Conservation (phyloP, 805 yeast genomes). For the Maudiozyma turicensis region DNA sequence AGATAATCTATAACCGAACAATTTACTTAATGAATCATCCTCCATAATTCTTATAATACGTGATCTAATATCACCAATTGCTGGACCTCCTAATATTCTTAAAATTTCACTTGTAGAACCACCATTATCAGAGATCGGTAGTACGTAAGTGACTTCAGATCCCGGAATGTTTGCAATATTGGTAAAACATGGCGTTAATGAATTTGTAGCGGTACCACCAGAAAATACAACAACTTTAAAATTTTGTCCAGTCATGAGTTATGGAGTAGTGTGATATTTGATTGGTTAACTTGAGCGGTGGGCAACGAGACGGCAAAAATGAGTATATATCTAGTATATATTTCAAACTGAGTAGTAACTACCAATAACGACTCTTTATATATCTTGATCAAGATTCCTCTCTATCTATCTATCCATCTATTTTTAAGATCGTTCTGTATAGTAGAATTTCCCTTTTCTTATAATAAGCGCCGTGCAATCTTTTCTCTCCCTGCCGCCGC, state of each 20-base stretch:
- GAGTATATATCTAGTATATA: too few relatives aligned
- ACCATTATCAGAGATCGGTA: conserved; percentile 89
- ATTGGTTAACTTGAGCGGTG: too few relatives aligned
- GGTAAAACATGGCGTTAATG: conserved; percentile 51
- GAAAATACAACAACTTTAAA: conserved; percentile 40
- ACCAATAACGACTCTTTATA: too few relatives aligned
- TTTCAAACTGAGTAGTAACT: too few relatives aligned
- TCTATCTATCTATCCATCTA: too few relatives aligned
- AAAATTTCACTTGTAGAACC: conserved; percentile 88
- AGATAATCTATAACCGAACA: conserved; percentile 26
- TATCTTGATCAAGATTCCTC: too few relatives aligned
- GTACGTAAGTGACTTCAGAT: conserved; percentile 37
- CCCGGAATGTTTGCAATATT: conserved; percentile 30
- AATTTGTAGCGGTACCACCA: conserved; percentile 86
- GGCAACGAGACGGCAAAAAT: too few relatives aligned
- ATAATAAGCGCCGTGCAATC: too few relatives aligned
- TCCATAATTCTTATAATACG: conserved; percentile 69
- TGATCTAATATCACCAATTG: conserved; percentile 86
- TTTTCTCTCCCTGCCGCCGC: too few relatives aligned
- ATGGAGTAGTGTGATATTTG: too few relatives aligned
- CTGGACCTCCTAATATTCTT: conserved; percentile 86
- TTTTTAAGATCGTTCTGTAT: too few relatives aligned
- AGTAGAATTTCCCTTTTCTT: too few relatives aligned
- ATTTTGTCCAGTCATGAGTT: neutral
- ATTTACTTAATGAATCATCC: conserved; percentile 32